Conservation (phyloP, 192 early-diverging fungal genomes). For the Dimargaris xerosporica region DNA sequence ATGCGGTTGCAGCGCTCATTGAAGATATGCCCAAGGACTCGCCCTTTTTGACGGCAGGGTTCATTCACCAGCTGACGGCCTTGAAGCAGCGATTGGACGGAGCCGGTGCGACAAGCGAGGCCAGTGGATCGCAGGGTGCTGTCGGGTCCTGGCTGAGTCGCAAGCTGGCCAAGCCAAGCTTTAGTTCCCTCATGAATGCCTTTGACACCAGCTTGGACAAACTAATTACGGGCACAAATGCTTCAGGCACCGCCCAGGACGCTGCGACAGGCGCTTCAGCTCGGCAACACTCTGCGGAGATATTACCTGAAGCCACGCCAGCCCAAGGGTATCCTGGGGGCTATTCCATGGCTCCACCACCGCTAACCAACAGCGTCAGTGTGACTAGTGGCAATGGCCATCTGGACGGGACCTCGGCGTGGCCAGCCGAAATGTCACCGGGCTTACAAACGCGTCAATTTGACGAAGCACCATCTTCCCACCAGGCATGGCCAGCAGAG, state of each 20-base stretch:
- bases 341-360: too few relatives aligned
- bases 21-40: conserved; percentile 54
- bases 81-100: conserved; percentile 50
- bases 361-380: too few relatives aligned
- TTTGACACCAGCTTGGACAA: conserved; percentile 44
- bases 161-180: conserved; percentile 28
- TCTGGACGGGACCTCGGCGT: too few relatives aligned
- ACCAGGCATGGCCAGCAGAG: too few relatives aligned
- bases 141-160: conserved; percentile 31
- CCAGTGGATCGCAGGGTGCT: conserved; percentile 16
- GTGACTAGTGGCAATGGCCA: too few relatives aligned
- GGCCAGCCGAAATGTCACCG: too few relatives aligned
- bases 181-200: conserved; percentile 32
- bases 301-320: too few relatives aligned
- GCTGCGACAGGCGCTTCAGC: too few relatives aligned
- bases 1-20: conserved; percentile 53
- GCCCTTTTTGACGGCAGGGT: conserved; percentile 62
- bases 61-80: conserved; percentile 55
- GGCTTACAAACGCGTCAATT: too few relatives aligned
- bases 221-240: conserved; percentile 43
- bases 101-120: conserved; percentile 25
- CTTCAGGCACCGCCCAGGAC: conserved; percentile 16
- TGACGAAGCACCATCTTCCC: too few relatives aligned
- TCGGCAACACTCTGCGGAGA: too few relatives aligned
- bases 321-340: too few relatives aligned